Evolutionary conservation across 2,329 filamentous ascomycete genomes (phyloP), one percentile per base, ranked within the genome.

Genomic region (Pseudocercospora eumusae): DNA sequence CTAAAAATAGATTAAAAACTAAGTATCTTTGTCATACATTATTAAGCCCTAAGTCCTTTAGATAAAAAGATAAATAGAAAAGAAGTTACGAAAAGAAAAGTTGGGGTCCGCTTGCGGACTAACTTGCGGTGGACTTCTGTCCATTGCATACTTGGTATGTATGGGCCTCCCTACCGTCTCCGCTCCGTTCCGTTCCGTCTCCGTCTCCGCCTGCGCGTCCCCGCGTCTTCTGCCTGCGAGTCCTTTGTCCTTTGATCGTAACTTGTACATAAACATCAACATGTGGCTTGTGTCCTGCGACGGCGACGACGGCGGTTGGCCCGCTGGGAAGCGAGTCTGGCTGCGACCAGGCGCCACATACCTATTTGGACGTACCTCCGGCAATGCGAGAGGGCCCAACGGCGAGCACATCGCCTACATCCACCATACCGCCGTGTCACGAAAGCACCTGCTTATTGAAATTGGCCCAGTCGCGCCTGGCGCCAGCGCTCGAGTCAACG

Each of bases 371-470:
- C 87, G 93, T 66, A 92, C 90, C 40, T 84, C 89, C 71, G 81
- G 86, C 86, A 71, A 64, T 36, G 44, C 64, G 13, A 56, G 73
- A 21, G 66, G 59, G 13, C 47, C 61, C 28, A 54, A 71, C 47
- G 70, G 81, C 69, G 82, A 73, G 27, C 72, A 72, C 21, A 61
- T 86, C 2, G 86, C 90, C 68, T 86, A 84, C 23, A 90, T 96
- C 68, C 85, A 88, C 5, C 85, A 95, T 71, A 91, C 90, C 71
- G 89, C 88, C 0, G 90, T 99, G 54, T 99, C 95, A 31, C 84
- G 93, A 60, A 91, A 95, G 72, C 95, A 99, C 76, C 79, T 97
- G 66, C 88, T 88, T 31, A 87, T 99, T 56, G 83, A 86, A 45
- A 86, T 98, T 6, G 86, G 83, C 52, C 69, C 78, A 0, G 88